Base-by-base conservation (phyloP, 345 rosid species). In the Pseudoturritis turrita region DNA sequence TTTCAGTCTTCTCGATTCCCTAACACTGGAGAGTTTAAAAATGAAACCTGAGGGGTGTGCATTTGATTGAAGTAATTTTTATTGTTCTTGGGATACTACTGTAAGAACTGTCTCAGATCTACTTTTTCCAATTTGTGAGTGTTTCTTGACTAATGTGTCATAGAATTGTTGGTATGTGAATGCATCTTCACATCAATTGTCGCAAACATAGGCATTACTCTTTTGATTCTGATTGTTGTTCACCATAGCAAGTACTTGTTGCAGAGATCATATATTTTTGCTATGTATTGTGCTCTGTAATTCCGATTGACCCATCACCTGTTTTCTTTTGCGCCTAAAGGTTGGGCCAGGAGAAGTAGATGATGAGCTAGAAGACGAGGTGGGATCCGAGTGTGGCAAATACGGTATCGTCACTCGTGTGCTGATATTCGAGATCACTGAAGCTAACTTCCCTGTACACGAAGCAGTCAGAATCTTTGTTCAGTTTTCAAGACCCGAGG, bases 301-400 rank as follows among this genome's bases (percentile, higher is more conserved):
- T 4, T 26, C 29, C n/a, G 44, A 44, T 44, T 52, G 36, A 65
- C 54, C 13, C 23, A 31, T 67, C 17, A 59, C 44, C 3, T 17
- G 14, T 62, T 62, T 72, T 66, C 17, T 59, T n/a, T 37, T 74
- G 69, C 46, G 53, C 7, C 41, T 44, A 22, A 81, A 96, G 99
- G 99, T 96, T 55, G 99, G 99, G 7, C 99, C 99, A 65, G 97
- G 98, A 62, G 95, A 96, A 83, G 99, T 96, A 35, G 99, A 92
- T 52, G 99, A 92, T 53, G 97, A 96, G 76, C 84, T 96, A 63
- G 99, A 92, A 71, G 99, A 92, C 0, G 99, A 96, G 83, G 99
- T 92, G 47, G 99, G 77, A 29, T 90, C 97, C 0, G 99, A 96
- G 65, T 90, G 98, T 68, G 84, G 94, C 43, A 96, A 96, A 76